A percentile compares a stretch with the other conserved stretches of the same genome.
Evolutionary conservation across 148 eudicot species (phyloP).

Genomic region (Tetragonia tetragonoides): DNA sequence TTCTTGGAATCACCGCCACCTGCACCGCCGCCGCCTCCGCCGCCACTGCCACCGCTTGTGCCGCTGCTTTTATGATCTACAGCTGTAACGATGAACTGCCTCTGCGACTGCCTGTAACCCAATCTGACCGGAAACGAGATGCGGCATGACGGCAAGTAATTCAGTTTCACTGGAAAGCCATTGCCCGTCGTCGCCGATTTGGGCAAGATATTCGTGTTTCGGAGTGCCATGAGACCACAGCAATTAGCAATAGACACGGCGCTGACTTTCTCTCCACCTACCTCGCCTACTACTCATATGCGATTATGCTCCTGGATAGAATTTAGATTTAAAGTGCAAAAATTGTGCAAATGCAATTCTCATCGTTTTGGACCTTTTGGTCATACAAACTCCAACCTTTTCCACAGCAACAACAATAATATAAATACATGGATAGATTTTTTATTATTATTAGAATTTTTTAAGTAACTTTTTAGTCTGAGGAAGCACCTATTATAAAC

Average conservation of each 20-base stretch:
- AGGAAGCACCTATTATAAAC: too few species aligned
- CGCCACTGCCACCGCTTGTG: neutral
- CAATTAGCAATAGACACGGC: neutral
- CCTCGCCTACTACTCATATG: slow-evolving; percentile 19
- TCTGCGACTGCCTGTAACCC: neutral
- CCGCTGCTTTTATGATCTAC: slow-evolving; percentile 31
- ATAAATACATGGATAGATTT: too few species aligned
- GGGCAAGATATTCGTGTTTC: slow-evolving; percentile 20
- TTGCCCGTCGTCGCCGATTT: slow-evolving; percentile 13
- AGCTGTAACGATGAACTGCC: slow-evolving; percentile 27
- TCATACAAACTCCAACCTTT: too few species aligned
- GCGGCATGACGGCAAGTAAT: neutral
- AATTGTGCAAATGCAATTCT: too few species aligned
- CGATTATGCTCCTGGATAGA: too few species aligned
- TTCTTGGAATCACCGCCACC: slow-evolving; percentile 32
- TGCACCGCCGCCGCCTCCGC: slow-evolving; percentile 15
- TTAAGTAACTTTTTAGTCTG: too few species aligned
- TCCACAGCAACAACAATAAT: too few species aligned
- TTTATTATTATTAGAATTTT: too few species aligned
- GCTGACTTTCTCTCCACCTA: slow-evolving; percentile 28
- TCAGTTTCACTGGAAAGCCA: neutral
- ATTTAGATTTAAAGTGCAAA: too few species aligned
- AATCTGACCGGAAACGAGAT: slow-evolving; percentile 8
- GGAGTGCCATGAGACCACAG: slow-evolving; percentile 30
- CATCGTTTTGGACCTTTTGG: too few species aligned